Conservation (phyloP, 306 rosid species). For the Geum urbanum region DNA sequence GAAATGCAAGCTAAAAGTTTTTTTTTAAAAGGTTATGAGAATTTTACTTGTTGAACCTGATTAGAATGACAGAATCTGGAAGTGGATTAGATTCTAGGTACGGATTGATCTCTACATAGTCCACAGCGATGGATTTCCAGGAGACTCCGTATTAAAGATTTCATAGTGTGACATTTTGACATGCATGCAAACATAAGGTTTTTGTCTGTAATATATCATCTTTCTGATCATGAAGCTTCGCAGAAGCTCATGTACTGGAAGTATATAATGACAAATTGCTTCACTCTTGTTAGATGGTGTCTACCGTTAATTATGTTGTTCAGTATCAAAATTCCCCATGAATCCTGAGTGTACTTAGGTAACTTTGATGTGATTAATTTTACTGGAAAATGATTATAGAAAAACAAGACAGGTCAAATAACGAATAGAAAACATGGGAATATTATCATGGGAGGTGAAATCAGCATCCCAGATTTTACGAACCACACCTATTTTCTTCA, state of each 20-base stretch:
- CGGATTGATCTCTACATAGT: neutral
- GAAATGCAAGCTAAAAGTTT: neutral
- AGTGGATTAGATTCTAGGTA: neutral
- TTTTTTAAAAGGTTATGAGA: neutral
- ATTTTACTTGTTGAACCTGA: neutral
- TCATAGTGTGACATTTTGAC: neutral
- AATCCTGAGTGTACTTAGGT: neutral
- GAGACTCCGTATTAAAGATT: neutral
- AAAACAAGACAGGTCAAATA: too few species aligned
- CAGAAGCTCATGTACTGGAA: slow-evolving; percentile 6
- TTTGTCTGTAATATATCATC: neutral
- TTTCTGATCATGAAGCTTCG: slow-evolving; percentile 19
- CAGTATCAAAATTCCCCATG: neutral
- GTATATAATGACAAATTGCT: neutral
- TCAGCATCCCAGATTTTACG: too few species aligned
- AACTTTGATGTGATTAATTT: neutral
- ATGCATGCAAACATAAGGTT: neutral
- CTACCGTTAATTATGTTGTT: neutral
- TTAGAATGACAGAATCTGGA: neutral
- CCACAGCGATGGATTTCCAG: neutral
- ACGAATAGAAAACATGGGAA: neutral
- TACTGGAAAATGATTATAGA: neutral
- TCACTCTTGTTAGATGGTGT: neutral
- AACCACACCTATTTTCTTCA: too few species aligned
- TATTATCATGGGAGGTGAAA: neutral